A percentile compares a stretch with the other conserved stretches of the same genome.
phyloP scores from a whole-genome alignment of 768 basidiomycete genomes.

The Rhizopogon vulgaris region DNA sequence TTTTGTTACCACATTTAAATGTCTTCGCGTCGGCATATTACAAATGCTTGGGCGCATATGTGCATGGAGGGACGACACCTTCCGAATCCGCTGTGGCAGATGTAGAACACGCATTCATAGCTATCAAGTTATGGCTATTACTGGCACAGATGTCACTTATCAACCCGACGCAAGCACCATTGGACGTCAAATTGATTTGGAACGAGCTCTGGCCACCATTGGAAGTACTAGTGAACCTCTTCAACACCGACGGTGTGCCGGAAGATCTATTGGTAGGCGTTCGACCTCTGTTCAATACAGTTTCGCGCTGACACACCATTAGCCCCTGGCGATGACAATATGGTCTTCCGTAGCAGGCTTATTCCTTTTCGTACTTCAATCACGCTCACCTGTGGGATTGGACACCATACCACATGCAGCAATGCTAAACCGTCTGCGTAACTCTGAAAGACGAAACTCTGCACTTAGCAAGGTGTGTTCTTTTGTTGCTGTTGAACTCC shows the following conservation, averaged over 20 bases:
- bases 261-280: conserved; percentile 21
- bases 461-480: conserved; percentile 42
- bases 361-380: conserved; percentile 53
- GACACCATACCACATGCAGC: conserved; percentile 46
- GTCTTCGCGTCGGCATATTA: conserved; percentile 45
- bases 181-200: conserved; percentile 44
- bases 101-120: conserved; percentile 62
- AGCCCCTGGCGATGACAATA: conserved; percentile 51
- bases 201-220: conserved; percentile 75
- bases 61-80: conserved; percentile 29
- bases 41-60: conserved; percentile 36
- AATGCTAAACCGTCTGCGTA: conserved; percentile 44
- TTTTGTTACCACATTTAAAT: conserved; percentile 45
- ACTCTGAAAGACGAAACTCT: conserved; percentile 42
- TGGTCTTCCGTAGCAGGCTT: conserved; percentile 62
- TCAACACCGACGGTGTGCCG: conserved; percentile 44
- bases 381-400: conserved; percentile 47
- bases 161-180: conserved; percentile 5
- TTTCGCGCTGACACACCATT: conserved; percentile 4
- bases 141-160: conserved; percentile 33
- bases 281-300: not conserved
- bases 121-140: conserved; percentile 68
- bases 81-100: conserved; percentile 46
- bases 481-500: not conserved
- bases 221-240: conserved; percentile 42